Base-by-base conservation (phyloP, 108 stramenopile genomes). In the Discostella pseudostelligera region DNA sequence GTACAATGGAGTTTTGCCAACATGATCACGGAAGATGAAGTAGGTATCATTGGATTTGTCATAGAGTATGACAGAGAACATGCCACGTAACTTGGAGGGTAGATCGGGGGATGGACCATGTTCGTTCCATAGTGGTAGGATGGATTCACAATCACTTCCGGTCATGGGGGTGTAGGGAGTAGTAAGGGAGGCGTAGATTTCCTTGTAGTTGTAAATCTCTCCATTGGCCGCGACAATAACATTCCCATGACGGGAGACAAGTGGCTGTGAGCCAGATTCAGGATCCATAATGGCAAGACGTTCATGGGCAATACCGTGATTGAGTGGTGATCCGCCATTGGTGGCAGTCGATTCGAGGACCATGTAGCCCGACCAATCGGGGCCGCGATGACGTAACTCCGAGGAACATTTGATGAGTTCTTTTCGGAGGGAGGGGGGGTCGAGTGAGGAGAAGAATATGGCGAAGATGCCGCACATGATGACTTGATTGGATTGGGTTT, bases 141-240 rank as follows among this genome's bases (percentile, higher is more conserved):
- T 93, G 19, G 87, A 84, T 70, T 99, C 98, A 68, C 97, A 99
- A 79, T 99, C 98, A 22, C 88, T 90, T 39, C 96, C 96, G 32
- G 98, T 97, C 72, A 82, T 56, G 40, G 96, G 94, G 19, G 62
- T 80, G 78, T 96, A 96, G 3, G 82, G 79, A 28, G 56, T 68
- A 20, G 81, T 67, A 17, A 95, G 79, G 2, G 59, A 51, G 10
- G 74, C 69, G 74, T 94, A 96, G 9, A 98, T 76, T 68, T 97
- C 96, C 82, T 91, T 92, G 92, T 95, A 97, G 82, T 99, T 99
- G 90, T 99, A 99, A 55, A 99, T 93, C 84, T 99, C 98, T 17
- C 98, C 98, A 76, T 99, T 99, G 49, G 93, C 97, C 12, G 96
- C 96, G 2, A 97, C 92, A 62, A 96, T 88, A 45, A 98, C 79